Conservation (phyloP, 148 eudicot genomes). For the Salicornia ramosissima region DNA sequence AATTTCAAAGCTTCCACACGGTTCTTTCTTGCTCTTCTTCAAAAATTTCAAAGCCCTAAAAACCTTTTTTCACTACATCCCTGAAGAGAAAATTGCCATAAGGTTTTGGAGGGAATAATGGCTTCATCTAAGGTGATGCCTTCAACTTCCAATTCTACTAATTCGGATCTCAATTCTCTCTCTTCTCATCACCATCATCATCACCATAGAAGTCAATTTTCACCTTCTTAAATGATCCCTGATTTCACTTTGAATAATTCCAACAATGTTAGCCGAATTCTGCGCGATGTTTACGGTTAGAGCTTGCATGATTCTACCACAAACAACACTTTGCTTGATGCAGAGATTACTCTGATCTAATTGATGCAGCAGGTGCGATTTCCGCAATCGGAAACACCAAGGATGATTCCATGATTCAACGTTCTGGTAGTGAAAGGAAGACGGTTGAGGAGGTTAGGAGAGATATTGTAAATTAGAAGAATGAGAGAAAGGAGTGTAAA, state of each 20-base stretch:
- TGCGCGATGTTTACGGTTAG: conserved; percentile 21
- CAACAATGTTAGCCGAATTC: conserved; percentile 28
- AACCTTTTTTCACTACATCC: not conserved
- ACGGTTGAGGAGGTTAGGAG: conserved; percentile 84
- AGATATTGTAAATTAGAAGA: conserved; percentile 52
- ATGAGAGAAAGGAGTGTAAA: conserved; percentile 41
- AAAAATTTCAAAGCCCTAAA: conserved; percentile 15
- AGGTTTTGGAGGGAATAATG: conserved; percentile 28
- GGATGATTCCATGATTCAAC: conserved; percentile 13
- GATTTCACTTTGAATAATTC: conserved; percentile 20
- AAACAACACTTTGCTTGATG: conserved; percentile 17
- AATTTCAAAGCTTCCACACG: conserved; percentile 16
- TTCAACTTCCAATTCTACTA: conserved; percentile 33
- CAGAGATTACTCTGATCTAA: conserved; percentile 46
- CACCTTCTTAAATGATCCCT: conserved; percentile 27
- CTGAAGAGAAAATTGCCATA: not conserved
- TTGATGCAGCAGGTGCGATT: conserved; percentile 59
- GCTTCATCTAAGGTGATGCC: conserved; percentile 58
- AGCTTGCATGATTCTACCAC: not conserved
- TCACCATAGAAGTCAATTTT: conserved; percentile 4
- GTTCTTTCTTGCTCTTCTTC: not conserved
- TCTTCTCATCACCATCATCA: conserved; percentile 16
- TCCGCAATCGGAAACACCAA: conserved; percentile 30
- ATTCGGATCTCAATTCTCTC: conserved; percentile 37
- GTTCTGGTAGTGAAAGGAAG: conserved; percentile 28